Evolutionary conservation across 208 protist genomes (phyloP).

Genomic region (Porcisia deanei): DNA sequence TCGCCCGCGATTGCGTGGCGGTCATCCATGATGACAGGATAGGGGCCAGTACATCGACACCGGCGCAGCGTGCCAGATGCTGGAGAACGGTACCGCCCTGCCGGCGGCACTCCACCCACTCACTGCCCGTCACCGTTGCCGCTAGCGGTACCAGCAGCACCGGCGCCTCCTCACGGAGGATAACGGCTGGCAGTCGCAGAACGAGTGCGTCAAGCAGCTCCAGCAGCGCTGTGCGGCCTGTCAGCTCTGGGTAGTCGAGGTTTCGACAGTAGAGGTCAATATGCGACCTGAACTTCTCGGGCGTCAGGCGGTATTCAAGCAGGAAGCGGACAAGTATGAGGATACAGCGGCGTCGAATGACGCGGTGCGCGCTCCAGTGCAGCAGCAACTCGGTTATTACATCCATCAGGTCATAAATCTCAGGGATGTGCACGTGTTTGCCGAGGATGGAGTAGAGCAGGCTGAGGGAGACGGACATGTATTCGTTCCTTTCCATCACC

Average conservation of each 20-base stretch:
- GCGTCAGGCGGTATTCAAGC: conserved; percentile 91
- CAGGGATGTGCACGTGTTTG: conserved; percentile 83
- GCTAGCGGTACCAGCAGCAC: conserved; percentile 75
- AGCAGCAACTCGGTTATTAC: conserved; percentile 87
- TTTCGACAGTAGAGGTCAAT: conserved; percentile 87
- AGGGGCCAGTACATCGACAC: conserved; percentile 77
- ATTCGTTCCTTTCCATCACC: conserved; percentile 81
- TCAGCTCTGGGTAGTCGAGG: conserved; percentile 83
- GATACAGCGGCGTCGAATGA: conserved; percentile 77
- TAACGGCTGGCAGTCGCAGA: conserved; percentile 68
- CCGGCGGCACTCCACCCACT: conserved; percentile 62
- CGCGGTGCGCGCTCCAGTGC: conserved; percentile 63
- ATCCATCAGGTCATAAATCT: conserved; percentile 90
- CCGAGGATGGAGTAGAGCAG: conserved; percentile 88
- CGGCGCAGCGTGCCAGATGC: conserved; percentile 63
- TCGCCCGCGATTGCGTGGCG: conserved; percentile 40
- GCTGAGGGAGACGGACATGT: conserved; percentile 78
- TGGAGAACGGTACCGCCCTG: conserved; percentile 64
- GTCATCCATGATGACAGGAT: conserved; percentile 65
- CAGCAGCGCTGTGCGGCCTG: conserved; percentile 78
- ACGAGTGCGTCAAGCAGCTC: conserved; percentile 76
- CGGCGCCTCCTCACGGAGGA: conserved; percentile 80
- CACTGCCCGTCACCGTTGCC: conserved; percentile 58
- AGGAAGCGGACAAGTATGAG: conserved; percentile 83
- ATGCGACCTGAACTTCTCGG: conserved; percentile 88